Base-by-base conservation (phyloP, 2,329 filamentous ascomycete species). In the Mycosphaerella sp. region DNA sequence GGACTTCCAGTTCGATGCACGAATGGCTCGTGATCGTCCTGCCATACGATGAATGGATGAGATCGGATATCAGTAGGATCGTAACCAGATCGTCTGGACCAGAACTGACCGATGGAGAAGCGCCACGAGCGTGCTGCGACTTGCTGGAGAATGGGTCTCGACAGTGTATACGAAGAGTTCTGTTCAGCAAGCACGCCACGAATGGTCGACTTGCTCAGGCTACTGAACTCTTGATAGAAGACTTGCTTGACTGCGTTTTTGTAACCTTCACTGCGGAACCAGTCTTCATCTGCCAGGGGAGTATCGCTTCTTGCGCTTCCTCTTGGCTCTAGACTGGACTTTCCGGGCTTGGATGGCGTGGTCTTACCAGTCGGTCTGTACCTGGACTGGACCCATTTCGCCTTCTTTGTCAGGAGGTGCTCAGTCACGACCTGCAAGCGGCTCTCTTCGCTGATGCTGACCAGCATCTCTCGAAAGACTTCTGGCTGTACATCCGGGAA, bases 401-500 rank as follows among this genome's bases (percentile, higher is more conserved):
- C 77, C 32, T 81, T 80, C 62, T 85, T 82, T 71, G 87, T 89
- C 52, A 93, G 74, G 52, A 93, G 73, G 44, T 82, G 79, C 64
- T 93, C 87, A 10, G 87, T 87, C 25, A 90, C 84, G 43, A 93
- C 77, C 39, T 87, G 84, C 18, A 91, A 71, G 58, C 86, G 76
- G 55, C 86, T 91, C 68, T 90, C 85, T 61, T 84, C 81, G 62
- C 85, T 84, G 64, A 90, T 85, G 62, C 76, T 85, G 35, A 77
- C 71, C 43, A 93, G 79, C 79, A 93, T 86, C 72, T 91, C 87
- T 40, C 87, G 80, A 64, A 93, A 88, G 14, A 90, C 87, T 59
- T 90, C 86, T 53, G 87, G 76, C 68, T 89, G 85, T n/a, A 90
- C 75, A 68, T 90, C 81, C 25, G 87, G 87, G 59, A 93, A 93